Percentiles rank a stretch among this genome's conserved stretches.
phyloP scores from a whole-genome alignment of 768 basidiomycete genomes.

The Psilocybe subaeruginosa region DNA sequence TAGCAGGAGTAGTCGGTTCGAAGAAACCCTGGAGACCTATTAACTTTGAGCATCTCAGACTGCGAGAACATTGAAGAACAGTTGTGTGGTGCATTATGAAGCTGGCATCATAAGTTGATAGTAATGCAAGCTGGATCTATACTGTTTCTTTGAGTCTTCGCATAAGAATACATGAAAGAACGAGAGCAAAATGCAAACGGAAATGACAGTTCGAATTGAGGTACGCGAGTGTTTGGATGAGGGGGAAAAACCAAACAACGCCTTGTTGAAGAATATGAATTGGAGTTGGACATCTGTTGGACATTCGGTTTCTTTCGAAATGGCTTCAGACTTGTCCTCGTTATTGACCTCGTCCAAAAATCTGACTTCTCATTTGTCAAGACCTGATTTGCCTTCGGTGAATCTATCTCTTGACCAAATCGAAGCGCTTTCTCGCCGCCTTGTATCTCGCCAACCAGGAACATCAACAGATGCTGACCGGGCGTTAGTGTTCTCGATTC shows the following conservation, averaged over 20 bases:
- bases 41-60: too few species aligned
- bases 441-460: conserved; percentile 73
- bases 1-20: too few species aligned
- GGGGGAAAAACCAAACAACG: background rate
- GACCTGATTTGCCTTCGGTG: conserved; percentile 85
- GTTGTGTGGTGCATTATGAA: too few species aligned
- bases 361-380: conserved; percentile 76
- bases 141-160: too few species aligned
- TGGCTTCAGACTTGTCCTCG: conserved; percentile 63
- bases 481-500: conserved; percentile 53
- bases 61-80: too few species aligned
- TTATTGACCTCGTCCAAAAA: conserved; percentile 71
- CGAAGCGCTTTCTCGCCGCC: conserved; percentile 87
- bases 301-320: conserved; percentile 8
- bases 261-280: background rate
- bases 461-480: conserved; percentile 68
- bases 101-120: too few species aligned
- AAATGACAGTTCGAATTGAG: too few species aligned
- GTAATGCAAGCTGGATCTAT: too few species aligned
- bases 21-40: too few species aligned
- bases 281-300: background rate
- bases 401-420: conserved; percentile 93
- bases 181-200: too few species aligned
- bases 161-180: too few species aligned
- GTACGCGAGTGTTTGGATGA: background rate